Conservation (phyloP, 164 flowering plant species). For the Sedum album region DNA sequence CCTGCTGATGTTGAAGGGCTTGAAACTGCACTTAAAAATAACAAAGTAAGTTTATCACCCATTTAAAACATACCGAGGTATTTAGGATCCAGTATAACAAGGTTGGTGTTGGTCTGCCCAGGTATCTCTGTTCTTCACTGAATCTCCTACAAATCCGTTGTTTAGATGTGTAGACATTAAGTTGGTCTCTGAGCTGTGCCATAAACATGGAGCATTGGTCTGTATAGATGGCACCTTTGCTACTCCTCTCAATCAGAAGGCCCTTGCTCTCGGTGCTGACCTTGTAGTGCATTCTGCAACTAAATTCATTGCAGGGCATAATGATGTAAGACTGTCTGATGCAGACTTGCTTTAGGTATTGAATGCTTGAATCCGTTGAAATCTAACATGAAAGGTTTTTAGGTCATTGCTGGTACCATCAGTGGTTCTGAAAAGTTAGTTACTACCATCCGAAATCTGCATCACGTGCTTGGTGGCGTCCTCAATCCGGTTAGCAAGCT, state of each 20-base stretch:
- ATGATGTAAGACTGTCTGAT: constrained; percentile 46
- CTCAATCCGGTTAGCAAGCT: constrained; percentile 72
- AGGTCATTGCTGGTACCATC: constrained; percentile 92
- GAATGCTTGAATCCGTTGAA: neutral
- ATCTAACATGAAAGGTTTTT: constrained; percentile 11
- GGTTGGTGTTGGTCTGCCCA: constrained; percentile 21
- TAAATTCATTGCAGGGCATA: constrained; percentile 85
- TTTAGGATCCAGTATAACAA: neutral
- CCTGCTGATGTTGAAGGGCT: constrained; percentile 76
- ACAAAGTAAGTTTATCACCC: constrained; percentile 42
- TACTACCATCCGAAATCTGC: constrained; percentile 59
- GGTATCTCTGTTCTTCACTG: constrained; percentile 94
- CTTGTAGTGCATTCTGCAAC: constrained; percentile 88
- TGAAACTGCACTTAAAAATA: constrained; percentile 55
- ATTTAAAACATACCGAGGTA: neutral
- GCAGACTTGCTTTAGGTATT: neutral
- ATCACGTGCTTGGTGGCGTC: constrained; percentile 83
- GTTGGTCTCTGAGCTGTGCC: constrained; percentile 87
- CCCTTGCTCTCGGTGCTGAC: constrained; percentile 92
- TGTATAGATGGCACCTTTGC: constrained; percentile 93
- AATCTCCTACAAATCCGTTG: constrained; percentile 96
- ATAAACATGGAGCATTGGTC: constrained; percentile 71
- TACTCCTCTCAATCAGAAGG: constrained; percentile 94
- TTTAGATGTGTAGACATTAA: constrained; percentile 87
- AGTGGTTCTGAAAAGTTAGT: constrained; percentile 71